Conservation (phyloP, 257 asterid species). For the Agastache rugosa region DNA sequence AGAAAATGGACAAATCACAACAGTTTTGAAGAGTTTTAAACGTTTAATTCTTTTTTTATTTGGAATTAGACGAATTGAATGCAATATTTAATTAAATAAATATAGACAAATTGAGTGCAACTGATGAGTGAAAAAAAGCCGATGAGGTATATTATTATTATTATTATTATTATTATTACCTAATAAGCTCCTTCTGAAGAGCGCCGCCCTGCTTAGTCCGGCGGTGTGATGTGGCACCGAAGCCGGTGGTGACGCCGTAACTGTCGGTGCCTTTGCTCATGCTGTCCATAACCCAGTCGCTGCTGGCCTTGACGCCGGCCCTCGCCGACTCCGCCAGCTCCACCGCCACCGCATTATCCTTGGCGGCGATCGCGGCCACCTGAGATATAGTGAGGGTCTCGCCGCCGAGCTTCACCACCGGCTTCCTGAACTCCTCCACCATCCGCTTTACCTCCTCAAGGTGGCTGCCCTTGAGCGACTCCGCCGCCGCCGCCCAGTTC, state of each 20-base stretch:
- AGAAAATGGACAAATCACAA: too few relatives aligned
- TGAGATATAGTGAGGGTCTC: slow-evolving; percentile 73
- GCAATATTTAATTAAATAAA: too few relatives aligned
- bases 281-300: slow-evolving; percentile 95
- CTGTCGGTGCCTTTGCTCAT: slow-evolving; percentile 89
- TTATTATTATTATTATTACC: too few relatives aligned
- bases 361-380: slow-evolving; percentile 83
- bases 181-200: slow-evolving; percentile 86
- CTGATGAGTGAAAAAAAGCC: too few relatives aligned
- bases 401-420: slow-evolving; percentile 82
- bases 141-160: too few relatives aligned
- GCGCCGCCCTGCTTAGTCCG: slow-evolving; percentile 93
- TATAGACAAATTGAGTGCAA: too few relatives aligned
- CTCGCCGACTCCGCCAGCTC: slow-evolving; percentile 81
- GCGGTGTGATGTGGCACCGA: slow-evolving; percentile 87
- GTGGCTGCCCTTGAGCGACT: slow-evolving; percentile 78
- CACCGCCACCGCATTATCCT: slow-evolving; percentile 64
- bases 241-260: slow-evolving; percentile 90
- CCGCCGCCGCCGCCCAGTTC: slow-evolving; percentile 92
- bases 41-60: too few relatives aligned
- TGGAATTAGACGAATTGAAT: too few relatives aligned
- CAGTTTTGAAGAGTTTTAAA: too few relatives aligned
- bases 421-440: slow-evolving; percentile 84
- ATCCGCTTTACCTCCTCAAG: slow-evolving; percentile 81
- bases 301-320: slow-evolving; percentile 90